Evolutionary conservation across 371 early-diverging fungal species (phyloP), one percentile per base, ranked within the genome.

Genomic region (Apophysomyces sp.): DNA sequence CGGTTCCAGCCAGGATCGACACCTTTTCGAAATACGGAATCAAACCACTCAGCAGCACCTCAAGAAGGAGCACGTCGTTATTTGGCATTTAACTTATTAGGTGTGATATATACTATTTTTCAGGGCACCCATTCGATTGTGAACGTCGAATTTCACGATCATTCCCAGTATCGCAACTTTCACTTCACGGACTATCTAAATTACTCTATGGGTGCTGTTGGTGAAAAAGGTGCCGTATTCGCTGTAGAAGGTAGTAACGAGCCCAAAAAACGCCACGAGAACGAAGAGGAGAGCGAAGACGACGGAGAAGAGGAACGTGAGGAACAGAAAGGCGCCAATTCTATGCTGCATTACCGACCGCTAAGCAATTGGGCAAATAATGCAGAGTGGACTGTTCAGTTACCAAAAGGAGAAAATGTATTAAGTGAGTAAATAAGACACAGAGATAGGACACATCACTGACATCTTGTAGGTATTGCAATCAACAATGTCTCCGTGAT

Each of bases 121-220:
- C 89, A 92, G 62, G 86, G 78, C 6, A 73, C 84, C 0, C 86
- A 90, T 67, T 83, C 87, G 3, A 87, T 90, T 3, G 71, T 97
- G 32, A 88, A 91, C 62, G 90, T 97, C 3, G 92, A 92, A 52
- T 95, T 92, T 59, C 91, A 94, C 66, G 95, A 97, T 78, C 87
- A 92, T 62, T 76, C 90, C 5, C 60, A 80, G 16, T 77, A 86
- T 52, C 82, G 92, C 24, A 89, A 92, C 58, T 88, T 91, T 56
- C 89, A 91, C 61, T 94, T 97, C 55, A 84, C 87, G 1, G 96
- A 97, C 64, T 80, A 81, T 56, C 73, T 76, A 57, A 82, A 87
- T 30, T 94, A 83, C 72, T 78, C 86, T 1, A 81, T 96, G 85
- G 94, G 90, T 0, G 80, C 92, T 41, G 68, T 93, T 24, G 79